Evolutionary conservation across 1,284 basidiomycete genomes (phyloP).

Genomic region (Moesziomyces parantarcticus): DNA sequence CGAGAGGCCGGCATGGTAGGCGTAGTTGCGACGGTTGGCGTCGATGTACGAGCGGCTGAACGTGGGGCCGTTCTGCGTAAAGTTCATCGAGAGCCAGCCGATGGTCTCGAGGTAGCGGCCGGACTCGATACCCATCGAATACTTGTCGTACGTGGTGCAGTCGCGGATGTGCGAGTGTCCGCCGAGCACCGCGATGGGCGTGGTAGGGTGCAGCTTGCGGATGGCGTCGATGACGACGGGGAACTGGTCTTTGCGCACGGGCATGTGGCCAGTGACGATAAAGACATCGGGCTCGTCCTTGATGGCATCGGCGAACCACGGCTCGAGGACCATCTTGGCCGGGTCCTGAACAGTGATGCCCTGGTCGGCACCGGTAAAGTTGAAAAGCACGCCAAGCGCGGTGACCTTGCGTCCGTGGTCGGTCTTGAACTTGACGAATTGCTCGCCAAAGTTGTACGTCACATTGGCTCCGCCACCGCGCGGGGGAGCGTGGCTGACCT

Average conservation of each 20-base stretch:
- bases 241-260: conserved; percentile 58
- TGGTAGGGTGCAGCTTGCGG: conserved; percentile 52
- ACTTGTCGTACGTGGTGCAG: conserved; percentile 53
- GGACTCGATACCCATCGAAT: conserved; percentile 58
- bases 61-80: conserved; percentile 55
- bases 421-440: conserved; percentile 55
- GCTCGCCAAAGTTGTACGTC: conserved; percentile 51
- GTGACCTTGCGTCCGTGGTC: conserved; percentile 28
- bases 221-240: conserved; percentile 55
- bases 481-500: conserved; percentile 44
- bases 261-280: conserved; percentile 63
- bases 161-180: conserved; percentile 66
- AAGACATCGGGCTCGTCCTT: conserved; percentile 58
- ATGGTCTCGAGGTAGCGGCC: conserved; percentile 61
- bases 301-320: conserved; percentile 59
- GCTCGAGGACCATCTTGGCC: conserved; percentile 56
- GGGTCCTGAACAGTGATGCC: conserved; percentile 58
- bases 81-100: conserved; percentile 44
- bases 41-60: conserved; percentile 70
- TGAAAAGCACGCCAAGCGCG: conserved; percentile 57
- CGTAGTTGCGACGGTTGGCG: conserved; percentile 69
- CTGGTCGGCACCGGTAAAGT: conserved; percentile 57
- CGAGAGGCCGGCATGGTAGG: conserved; percentile 50
- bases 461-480: conserved; percentile 25
- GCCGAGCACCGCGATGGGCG: conserved; percentile 58